Evolutionary conservation across 2,329 filamentous ascomycete genomes (phyloP).

Genomic region (Lasiodiplodia sp.): DNA sequence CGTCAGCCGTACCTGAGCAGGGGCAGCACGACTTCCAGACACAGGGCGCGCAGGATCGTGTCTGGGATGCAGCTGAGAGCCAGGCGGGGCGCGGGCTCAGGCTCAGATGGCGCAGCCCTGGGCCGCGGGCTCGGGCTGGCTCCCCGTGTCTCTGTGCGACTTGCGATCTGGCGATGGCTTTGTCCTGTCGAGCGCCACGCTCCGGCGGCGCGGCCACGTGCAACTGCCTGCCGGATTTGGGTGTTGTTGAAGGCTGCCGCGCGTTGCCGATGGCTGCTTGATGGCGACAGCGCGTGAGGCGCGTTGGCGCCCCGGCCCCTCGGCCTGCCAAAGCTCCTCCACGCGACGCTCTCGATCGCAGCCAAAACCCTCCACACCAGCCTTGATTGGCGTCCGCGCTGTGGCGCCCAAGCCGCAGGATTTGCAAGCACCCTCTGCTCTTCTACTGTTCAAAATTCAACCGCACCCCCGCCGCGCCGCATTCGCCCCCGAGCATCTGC

Average conservation of each 20-base stretch:
- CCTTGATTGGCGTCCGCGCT: constrained; percentile 1
- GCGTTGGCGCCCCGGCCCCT: background rate
- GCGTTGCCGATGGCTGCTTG: background rate
- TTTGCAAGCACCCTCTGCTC: background rate
- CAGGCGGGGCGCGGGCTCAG: no score
- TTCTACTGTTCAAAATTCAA: background rate
- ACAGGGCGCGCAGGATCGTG: background rate
- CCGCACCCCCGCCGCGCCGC: background rate
- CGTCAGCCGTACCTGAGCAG: constrained; percentile 16
- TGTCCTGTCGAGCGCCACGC: background rate
- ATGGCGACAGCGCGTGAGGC: background rate
- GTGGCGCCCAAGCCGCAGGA: constrained; percentile 2
- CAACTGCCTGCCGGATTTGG: constrained; percentile 4
- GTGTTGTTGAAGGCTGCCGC: background rate
- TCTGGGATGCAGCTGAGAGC: background rate
- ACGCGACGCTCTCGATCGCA: background rate
- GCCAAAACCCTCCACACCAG: background rate
- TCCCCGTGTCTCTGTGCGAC: background rate
- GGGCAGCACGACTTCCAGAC: background rate
- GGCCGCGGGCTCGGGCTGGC: background rate
- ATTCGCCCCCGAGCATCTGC: background rate
- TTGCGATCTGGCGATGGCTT: background rate
- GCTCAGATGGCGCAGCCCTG: background rate
- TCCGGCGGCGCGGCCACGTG: constrained; percentile 5
- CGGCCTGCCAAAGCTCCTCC: background rate